A percentile compares a stretch with the other conserved stretches of the same genome.
Conservation (phyloP, 805 yeast species). For the Ogataea glucozyma region DNA sequence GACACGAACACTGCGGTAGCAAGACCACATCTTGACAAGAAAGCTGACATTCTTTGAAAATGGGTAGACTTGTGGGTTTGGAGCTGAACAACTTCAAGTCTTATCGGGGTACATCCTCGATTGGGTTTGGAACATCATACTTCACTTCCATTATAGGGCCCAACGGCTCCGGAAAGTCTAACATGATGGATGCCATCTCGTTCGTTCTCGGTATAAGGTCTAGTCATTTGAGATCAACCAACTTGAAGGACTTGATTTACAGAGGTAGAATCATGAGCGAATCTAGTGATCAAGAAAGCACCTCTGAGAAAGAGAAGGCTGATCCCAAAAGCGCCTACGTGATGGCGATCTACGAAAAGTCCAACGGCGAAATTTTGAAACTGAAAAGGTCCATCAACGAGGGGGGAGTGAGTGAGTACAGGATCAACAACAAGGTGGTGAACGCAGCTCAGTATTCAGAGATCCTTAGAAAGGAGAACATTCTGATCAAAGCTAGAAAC, state of each 20-base stretch:
- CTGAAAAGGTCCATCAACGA: constrained; percentile 62
- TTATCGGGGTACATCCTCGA: constrained; percentile 69
- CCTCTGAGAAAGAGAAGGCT: constrained; percentile 23
- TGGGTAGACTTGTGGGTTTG: constrained; percentile 83
- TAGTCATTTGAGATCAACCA: constrained; percentile 70
- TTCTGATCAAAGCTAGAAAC: constrained; percentile 84
- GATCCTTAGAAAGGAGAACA: constrained; percentile 72
- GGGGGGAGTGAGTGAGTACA: constrained; percentile 66
- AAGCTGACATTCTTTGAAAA: constrained; percentile 34
- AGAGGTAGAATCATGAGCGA: constrained; percentile 56
- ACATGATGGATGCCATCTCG: constrained; percentile 92
- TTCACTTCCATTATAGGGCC: constrained; percentile 96
- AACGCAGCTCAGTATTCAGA: constrained; percentile 65
- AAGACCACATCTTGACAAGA: no score
- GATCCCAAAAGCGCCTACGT: constrained; percentile 68
- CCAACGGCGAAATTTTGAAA: constrained; percentile 56
- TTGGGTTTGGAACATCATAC: constrained; percentile 80
- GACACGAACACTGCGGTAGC: no score
- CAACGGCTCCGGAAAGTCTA: constrained; percentile 98
- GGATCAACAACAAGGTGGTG: constrained; percentile 59
- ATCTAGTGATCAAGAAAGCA: constrained; percentile 25
- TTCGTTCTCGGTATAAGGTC: constrained; percentile 88
- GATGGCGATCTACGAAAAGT: constrained; percentile 69
- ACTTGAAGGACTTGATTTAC: constrained; percentile 75
- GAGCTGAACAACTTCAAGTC: constrained; percentile 90